Evolutionary conservation across 768 basidiomycete genomes (phyloP), one percentile per base, ranked within the genome.

Genomic region (Panus rudis): DNA sequence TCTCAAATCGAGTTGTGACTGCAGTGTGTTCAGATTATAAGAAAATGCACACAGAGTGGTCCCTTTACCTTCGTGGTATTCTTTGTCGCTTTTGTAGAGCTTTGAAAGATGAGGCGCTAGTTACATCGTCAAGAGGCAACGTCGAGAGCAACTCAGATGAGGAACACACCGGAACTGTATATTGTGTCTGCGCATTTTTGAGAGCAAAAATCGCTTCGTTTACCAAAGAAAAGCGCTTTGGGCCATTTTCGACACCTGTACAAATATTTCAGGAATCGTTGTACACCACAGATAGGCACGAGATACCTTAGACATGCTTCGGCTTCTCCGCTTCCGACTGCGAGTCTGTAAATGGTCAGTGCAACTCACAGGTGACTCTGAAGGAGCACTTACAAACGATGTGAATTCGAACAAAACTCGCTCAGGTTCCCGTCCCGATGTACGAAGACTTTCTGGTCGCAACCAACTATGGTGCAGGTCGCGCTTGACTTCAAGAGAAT

Each of bases 121-220:
- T 6, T 23, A 11, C 26, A 5, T 4, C n/a, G 12, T 14, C 39
- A 2, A 17, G 22, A 32, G 4, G 4, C 32, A 5, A 34, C n/a
- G 6, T 41, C 7, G 32, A 20, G 19, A 16, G 4, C 13, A 16
- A 20, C 17, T 25, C 4, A n/a, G 21, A 12, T 21, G 6, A 11
- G 4, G 4, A 8, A 6, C 45, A 13, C 33, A 25, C 57, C 52
- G 30, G 44, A 42, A 22, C 21, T 25, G 12, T 52, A 35, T 1
- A 47, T 49, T 21, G 40, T 26, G 6, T 41, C 28, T 13, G 45
- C 43, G 30, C 57, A 58, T 8, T 13, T 41, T 24, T 33, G 48
- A 6, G 57, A 58, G 28, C 57, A 58, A 25, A 58, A 58, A 27
- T 58, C 56, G 28, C 52, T 53, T 30, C 37, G 27, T 16, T 46